Evolutionary conservation across 129 eudicot genomes (phyloP), one percentile per base, ranked within the genome.

Genomic region (Flaveria robusta): DNA sequence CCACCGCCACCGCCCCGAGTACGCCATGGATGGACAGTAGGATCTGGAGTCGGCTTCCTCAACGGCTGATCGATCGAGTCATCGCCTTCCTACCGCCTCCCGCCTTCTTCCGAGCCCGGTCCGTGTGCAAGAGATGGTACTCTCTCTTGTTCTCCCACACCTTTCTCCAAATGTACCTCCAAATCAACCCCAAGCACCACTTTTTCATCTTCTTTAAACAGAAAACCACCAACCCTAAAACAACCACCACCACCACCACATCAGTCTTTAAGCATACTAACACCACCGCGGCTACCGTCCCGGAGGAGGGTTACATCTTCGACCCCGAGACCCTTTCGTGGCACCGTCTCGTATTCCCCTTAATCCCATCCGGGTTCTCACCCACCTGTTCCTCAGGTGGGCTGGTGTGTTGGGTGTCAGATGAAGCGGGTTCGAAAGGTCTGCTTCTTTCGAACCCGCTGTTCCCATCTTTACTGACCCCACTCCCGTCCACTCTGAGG

Each of bases 1-100:
- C 62, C 76, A 42, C 70, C 18, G 46, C 79, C 37, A 15, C 75
- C 12, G 39, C 77, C 27, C 11, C 72, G 5, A 71, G 73, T 47
- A 68, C 74, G 43, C 92, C 92, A 0, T 84, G 93, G 91, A 90
- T 93, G 98, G 98, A 93, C 85, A 67, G 52, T 51, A 75, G 96
- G 62, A 93, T 93, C 3, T 93, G 98, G 98, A 88, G 97, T 29
- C 71, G 93, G 19, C 96, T 93, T 31, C 98, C 98, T 0, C 89
- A 82, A 2, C 70, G 81, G 9, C 85, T 93, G 9, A 14, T 93
- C 11, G 98, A 93, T 6, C 92, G 98, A 20, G 82, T 93, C 27
- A 79, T 93, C 43, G 97, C 96, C 27, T 85, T 89, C 49, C 87
- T 93, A 49, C 98, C 98, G 0, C 91, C 96, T 1, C 96, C 96